Percentiles rank a stretch among this genome's conserved stretches.
Evolutionary conservation across 805 yeast genomes (phyloP).

Genomic region (Zygoascus bituminiphila): DNA sequence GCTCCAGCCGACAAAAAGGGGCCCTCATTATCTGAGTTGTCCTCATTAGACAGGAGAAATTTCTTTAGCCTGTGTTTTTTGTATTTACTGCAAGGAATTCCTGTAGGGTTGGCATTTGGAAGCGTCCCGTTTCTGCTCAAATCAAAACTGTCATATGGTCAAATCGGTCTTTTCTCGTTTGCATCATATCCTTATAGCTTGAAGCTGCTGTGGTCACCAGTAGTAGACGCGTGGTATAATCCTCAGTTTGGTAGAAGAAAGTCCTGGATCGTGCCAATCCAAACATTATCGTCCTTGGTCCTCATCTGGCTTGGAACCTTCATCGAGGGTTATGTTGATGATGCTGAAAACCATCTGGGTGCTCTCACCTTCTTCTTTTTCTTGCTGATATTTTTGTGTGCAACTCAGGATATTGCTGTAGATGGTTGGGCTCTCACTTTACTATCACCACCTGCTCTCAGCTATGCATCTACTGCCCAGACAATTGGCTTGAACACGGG

Average conservation of each 20-base stretch:
- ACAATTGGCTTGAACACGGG: constrained; percentile 93
- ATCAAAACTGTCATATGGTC: constrained; percentile 73
- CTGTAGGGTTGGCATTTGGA: constrained; percentile 93
- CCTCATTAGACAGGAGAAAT: constrained; percentile 54
- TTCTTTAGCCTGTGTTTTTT: constrained; percentile 64
- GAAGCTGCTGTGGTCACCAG: constrained; percentile 90
- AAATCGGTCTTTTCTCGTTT: constrained; percentile 81
- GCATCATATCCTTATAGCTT: constrained; percentile 94
- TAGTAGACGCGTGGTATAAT: constrained; percentile 80
- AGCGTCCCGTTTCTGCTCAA: constrained; percentile 85
- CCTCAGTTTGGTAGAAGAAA: constrained; percentile 68
- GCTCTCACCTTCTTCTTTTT: constrained; percentile 66
- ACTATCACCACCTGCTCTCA: constrained; percentile 63
- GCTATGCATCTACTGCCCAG: constrained; percentile 95
- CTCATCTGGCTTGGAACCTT: constrained; percentile 55
- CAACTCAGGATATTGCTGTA: constrained; percentile 97
- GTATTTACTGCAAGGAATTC: constrained; percentile 90
- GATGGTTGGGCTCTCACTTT: constrained; percentile 98
- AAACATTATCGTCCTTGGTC: constrained; percentile 64
- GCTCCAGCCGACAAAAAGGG: constrained; percentile 3
- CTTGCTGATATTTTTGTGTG: constrained; percentile 74
- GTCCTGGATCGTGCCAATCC: constrained; percentile 94
- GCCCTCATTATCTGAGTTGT: constrained; percentile 24
- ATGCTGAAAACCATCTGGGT: constrained; percentile 42
- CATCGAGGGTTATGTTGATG: constrained; percentile 40